A percentile compares a stretch with the other conserved stretches of the same genome.
These are phyloP conservation scores for Aureobasidium sp. DNA, from an alignment of 2,329 filamentous ascomycete species.

Conservation along the genomic window DNA sequence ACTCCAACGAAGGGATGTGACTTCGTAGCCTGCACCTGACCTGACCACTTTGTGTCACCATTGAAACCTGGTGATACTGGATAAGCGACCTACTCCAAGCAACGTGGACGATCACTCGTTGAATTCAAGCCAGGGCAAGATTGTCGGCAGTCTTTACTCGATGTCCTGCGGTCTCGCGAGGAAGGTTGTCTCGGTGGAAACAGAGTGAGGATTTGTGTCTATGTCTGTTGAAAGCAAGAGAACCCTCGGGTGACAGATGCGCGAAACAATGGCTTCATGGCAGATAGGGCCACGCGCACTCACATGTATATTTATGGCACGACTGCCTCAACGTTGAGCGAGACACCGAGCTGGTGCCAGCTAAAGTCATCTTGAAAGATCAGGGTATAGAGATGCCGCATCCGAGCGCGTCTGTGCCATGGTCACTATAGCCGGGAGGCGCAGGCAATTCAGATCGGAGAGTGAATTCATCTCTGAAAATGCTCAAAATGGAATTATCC, in stretches of 20 bases:
- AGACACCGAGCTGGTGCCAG: background rate
- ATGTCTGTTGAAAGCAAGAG: background rate
- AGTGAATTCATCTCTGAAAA: background rate
- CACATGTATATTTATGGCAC: slow-evolving; percentile 3
- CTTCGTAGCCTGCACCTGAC: background rate
- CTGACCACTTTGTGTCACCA: slow-evolving; percentile 3
- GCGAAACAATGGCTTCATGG: background rate
- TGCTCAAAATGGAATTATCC: background rate
- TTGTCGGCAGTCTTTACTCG: background rate
- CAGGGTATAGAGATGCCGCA: background rate
- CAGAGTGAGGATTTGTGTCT: background rate
- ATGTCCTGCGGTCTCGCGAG: background rate
- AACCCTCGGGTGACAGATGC: background rate
- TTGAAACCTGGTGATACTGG: background rate
- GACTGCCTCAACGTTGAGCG: background rate
- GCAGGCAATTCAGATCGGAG: background rate
- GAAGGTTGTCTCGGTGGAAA: background rate
- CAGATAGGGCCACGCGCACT: background rate
- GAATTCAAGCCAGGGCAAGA: background rate
- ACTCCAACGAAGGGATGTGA: background rate
- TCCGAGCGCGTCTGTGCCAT: background rate
- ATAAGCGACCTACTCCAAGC: background rate
- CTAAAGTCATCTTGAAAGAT: background rate
- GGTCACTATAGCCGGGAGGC: background rate
- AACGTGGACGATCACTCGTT: background rate